These are phyloP conservation scores for Pythium phragmiticola DNA, from an alignment of 352 stramenopile genomes.

Conservation along the genomic window DNA sequence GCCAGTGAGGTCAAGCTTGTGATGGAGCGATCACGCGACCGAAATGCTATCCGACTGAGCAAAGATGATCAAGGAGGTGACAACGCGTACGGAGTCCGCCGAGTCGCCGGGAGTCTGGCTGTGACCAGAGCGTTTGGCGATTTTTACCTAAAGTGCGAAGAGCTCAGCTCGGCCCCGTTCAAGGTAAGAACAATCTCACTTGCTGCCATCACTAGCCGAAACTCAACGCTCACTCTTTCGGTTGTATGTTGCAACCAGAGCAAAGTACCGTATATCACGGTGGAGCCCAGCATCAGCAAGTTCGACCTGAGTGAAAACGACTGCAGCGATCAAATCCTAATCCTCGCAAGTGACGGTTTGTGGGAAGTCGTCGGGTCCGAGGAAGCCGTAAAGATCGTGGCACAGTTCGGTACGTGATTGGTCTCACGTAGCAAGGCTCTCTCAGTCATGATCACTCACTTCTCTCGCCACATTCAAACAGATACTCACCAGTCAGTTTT, in stretches of 20 bases:
- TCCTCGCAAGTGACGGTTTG: slow-evolving; percentile 80
- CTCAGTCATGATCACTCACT: not conserved
- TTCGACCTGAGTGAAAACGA: slow-evolving; percentile 54
- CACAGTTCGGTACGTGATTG: slow-evolving; percentile 57
- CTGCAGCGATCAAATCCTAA: slow-evolving; percentile 59
- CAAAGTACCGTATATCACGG: slow-evolving; percentile 80
- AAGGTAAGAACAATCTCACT: slow-evolving; percentile 53
- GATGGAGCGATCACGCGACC: slow-evolving; percentile 61
- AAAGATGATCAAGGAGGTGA: slow-evolving; percentile 87
- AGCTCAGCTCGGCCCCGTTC: slow-evolving; percentile 90
- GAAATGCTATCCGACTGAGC: slow-evolving; percentile 87
- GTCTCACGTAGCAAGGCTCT: not conserved
- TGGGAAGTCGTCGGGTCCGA: slow-evolving; percentile 76
- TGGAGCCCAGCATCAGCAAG: slow-evolving; percentile 56
- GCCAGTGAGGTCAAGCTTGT: slow-evolving; percentile 50
- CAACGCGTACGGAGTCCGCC: slow-evolving; percentile 78
- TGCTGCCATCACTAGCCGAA: no score
- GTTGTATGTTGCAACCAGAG: slow-evolving; percentile 32
- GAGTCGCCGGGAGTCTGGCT: slow-evolving; percentile 89
- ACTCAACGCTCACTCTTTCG: not conserved
- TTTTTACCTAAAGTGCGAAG: slow-evolving; percentile 92
- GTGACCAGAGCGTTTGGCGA: slow-evolving; percentile 92
- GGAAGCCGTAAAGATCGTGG: slow-evolving; percentile 63
- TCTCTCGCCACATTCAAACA: not conserved
- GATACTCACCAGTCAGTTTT: slow-evolving; percentile 28